Evolutionary conservation across 176 grass and related monocot species (phyloP).

Genomic region (Guadua angustifolia): DNA sequence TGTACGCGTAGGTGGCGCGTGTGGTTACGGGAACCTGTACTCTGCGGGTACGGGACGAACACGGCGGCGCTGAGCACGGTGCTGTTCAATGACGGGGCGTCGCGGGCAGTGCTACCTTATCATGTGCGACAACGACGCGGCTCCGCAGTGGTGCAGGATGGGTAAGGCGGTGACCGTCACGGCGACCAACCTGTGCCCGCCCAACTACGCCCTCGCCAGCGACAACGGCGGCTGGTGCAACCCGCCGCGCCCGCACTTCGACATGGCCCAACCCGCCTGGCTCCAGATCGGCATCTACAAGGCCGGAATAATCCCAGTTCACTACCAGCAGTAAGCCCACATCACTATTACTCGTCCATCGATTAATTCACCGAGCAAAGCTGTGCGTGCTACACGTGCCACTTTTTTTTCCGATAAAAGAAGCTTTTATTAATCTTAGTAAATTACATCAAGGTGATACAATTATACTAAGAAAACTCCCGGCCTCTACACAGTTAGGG

Average conservation of each 20-base stretch:
- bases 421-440: no score
- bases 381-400: no score
- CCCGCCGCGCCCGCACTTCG: no score
- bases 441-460: no score
- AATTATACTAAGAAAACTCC: no score
- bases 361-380: no score
- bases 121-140: conserved; percentile 29
- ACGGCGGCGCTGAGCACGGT: conserved; percentile 86
- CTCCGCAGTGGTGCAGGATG: conserved; percentile 30
- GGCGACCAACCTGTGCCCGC: conserved; percentile 83
- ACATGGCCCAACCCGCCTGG: conserved; percentile 47
- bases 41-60: conserved; percentile 71
- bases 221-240: background rate
- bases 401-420: no score
- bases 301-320: conserved; percentile 71
- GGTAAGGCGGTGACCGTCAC: conserved; percentile 54
- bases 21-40: no score
- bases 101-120: conserved; percentile 69
- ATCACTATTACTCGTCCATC: no score
- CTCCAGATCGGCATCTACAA: conserved; percentile 83
- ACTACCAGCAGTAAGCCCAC: conserved; percentile 34
- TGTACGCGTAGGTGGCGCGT: conserved; percentile 16
- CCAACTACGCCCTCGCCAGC: conserved; percentile 54
- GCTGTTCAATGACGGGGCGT: conserved; percentile 67
- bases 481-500: no score